Evolutionary conservation across 192 early-diverging fungal species (phyloP).

Genomic region (Jimgerdemannia lactiflua): DNA sequence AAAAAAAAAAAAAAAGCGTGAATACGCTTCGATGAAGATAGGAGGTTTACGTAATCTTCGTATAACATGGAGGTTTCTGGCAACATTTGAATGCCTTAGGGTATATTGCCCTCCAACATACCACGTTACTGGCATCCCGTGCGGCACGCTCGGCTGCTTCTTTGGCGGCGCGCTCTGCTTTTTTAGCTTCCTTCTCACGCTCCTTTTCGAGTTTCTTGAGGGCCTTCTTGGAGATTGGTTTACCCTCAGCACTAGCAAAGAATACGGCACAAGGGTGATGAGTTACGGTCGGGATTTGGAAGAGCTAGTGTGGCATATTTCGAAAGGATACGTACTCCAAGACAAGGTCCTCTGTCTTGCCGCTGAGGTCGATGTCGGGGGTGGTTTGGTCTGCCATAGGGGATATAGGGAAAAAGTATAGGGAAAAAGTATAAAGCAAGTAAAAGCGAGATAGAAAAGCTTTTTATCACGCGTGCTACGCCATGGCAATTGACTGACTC

Average conservation of each 20-base stretch:
- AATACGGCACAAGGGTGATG: neutral
- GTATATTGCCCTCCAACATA: conserved; percentile 6
- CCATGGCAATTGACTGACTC: too few relatives aligned
- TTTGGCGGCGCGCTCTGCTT: conserved; percentile 58
- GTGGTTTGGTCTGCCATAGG: conserved; percentile 15
- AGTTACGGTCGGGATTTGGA: neutral
- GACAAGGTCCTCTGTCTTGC: conserved; percentile 46
- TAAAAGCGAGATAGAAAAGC: too few relatives aligned
- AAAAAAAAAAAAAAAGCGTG: neutral
- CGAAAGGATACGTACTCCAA: conserved; percentile 29
- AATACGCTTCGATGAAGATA: too few relatives aligned
- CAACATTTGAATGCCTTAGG: neutral
- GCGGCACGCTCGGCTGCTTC: conserved; percentile 72
- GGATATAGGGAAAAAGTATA: too few relatives aligned
- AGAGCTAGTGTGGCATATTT: too few relatives aligned
- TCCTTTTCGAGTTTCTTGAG: conserved; percentile 95
- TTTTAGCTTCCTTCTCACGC: conserved; percentile 79
- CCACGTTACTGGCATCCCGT: conserved; percentile 52
- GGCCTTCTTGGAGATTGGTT: conserved; percentile 87
- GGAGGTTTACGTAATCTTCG: too few relatives aligned
- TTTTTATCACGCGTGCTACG: neutral
- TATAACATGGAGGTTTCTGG: too few relatives aligned
- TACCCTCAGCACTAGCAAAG: conserved; percentile 67
- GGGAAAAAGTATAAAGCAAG: too few relatives aligned
- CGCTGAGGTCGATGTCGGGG: conserved; percentile 37